These are phyloP conservation scores for Pleomassaria siparia DNA, from an alignment of 2,329 filamentous ascomycete genomes.

Conservation along the genomic window DNA sequence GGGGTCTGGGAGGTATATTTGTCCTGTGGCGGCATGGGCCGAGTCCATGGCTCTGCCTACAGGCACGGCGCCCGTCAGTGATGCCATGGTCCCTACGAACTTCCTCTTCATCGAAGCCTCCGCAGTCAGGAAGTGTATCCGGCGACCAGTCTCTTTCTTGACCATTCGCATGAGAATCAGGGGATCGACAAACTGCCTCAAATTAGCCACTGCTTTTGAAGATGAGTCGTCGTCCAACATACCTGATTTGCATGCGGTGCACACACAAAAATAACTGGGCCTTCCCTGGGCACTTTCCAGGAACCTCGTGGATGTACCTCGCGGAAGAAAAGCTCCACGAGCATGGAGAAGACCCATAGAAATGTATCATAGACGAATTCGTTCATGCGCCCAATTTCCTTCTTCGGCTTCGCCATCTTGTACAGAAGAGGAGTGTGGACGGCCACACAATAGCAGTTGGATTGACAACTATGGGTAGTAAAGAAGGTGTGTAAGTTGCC, in stretches of 20 bases:
- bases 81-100: conserved; percentile 86
- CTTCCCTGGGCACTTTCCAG: conserved; percentile 88
- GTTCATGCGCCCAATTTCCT: conserved; percentile 58
- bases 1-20: conserved; percentile 86
- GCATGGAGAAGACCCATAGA: conserved; percentile 74
- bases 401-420: conserved; percentile 29
- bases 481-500: neutral
- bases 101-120: conserved; percentile 89
- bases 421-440: neutral
- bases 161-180: conserved; percentile 90
- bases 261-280: conserved; percentile 91
- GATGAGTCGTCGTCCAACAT: neutral
- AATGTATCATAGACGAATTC: conserved; percentile 77
- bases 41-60: conserved; percentile 89
- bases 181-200: conserved; percentile 82
- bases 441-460: neutral
- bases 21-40: conserved; percentile 76
- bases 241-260: conserved; percentile 85
- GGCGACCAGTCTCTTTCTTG: conserved; percentile 80
- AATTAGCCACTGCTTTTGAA: conserved; percentile 9
- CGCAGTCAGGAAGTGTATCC: conserved; percentile 89
- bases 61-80: conserved; percentile 85
- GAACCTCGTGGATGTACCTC: conserved; percentile 93
- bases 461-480: neutral
- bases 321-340: conserved; percentile 96